Evolutionary conservation across 2,329 filamentous ascomycete genomes (phyloP).

Genomic region (Ophiocordyceps unilateralis): DNA sequence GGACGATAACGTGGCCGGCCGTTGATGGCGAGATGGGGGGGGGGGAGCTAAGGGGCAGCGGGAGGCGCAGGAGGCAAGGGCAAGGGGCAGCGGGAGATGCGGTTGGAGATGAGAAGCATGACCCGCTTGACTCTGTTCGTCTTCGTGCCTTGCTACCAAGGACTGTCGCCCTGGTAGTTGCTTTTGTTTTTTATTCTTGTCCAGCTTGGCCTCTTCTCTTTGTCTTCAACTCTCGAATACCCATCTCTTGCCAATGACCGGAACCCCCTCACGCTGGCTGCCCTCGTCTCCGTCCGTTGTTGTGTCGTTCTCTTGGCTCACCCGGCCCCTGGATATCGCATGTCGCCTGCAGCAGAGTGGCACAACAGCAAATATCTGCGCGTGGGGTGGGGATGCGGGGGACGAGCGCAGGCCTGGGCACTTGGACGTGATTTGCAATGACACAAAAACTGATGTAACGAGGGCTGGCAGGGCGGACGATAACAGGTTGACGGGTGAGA

Average conservation of each 20-base stretch:
- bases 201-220: no score
- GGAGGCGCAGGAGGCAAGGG: neutral
- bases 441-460: neutral
- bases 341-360: slow-evolving; percentile 1
- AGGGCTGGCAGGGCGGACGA: neutral
- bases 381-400: neutral
- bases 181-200: no score
- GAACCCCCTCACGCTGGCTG: no score
- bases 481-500: neutral
- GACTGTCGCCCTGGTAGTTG: no score
- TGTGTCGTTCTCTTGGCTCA: neutral
- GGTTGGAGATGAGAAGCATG: neutral
- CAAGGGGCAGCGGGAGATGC: neutral
- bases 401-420: neutral
- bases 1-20: neutral
- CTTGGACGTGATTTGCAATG: neutral
- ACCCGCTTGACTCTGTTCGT: neutral
- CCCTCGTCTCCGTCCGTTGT: neutral
- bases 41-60: neutral
- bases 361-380: slow-evolving; percentile 1
- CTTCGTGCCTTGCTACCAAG: no score
- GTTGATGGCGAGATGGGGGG: neutral
- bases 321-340: neutral
- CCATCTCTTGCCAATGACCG: no score
- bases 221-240: no score